Base-by-base conservation (phyloP, 2,329 filamentous ascomycete genomes). In the Talaromyces sp. region DNA sequence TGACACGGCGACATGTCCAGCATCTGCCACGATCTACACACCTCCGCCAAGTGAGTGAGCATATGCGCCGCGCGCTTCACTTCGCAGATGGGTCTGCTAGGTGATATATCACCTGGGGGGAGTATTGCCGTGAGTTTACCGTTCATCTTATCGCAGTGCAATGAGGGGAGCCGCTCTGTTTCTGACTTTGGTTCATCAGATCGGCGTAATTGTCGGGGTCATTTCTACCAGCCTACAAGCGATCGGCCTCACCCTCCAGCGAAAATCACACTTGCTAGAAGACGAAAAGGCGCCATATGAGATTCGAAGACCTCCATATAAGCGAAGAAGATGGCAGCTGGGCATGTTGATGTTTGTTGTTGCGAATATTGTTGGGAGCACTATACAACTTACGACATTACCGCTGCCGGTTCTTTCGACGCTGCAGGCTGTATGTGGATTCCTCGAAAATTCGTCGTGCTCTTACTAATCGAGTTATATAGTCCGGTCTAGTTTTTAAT, bases 291-390 rank as follows among this genome's bases (percentile, higher is more conserved):
- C 88, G 60, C 82, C 84, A 35, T 89, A 92, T 76, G 88, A 95
- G 79, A 82, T 89, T 66, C 89, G 91, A 70, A 85, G 94, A 67
- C 94, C 95, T 52, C 92, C 95, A 4, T 96, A 97, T 79, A 90
- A 90, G 74, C 87, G 95, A 73, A 87, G 93, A 73, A 86, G 93
- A 84, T 99, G 95, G 95, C 95, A 97, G 80, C 72, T 96, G 68
- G 95, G 95, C 65, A 98, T 99, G 93, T 87, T 88, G 75, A 95
- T 99, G 88, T 99, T 99, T 79, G 88, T 99, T 70, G 84, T 96
- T 70, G 92, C 95, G 68, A 99, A 99, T 76, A 85, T 99, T 64
- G 84, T 98, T 63, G 95, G 95, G 66, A 97, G 93, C 80, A 94
- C 92, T 43, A 95, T 99, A 66, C 95, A 99, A 79, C 98, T 99